A percentile compares a stretch with the other conserved stretches of the same genome.
Evolutionary conservation across 768 basidiomycete genomes (phyloP).

Genomic region (Paxillus ammoniavirescens): DNA sequence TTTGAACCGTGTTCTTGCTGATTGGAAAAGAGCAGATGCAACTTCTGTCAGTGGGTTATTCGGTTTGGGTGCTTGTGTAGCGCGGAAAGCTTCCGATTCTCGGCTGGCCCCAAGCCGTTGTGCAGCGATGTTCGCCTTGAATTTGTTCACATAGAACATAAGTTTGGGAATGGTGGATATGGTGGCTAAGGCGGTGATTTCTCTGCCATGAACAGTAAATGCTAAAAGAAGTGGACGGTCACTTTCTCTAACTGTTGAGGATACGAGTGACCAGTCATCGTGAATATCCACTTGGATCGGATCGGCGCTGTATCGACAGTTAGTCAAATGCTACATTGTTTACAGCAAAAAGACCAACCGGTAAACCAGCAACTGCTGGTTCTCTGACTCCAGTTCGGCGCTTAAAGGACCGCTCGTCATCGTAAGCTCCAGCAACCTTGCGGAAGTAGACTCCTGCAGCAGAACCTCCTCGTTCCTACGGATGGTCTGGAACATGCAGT

Average conservation of each 20-base stretch:
- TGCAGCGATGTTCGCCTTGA: conserved; percentile 66
- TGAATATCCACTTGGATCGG: conserved; percentile 71
- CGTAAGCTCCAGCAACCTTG: conserved; percentile 66
- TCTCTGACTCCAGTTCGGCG: conserved; percentile 71
- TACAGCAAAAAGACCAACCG: conserved; percentile 45
- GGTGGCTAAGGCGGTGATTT: conserved; percentile 64
- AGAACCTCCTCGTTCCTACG: conserved; percentile 50
- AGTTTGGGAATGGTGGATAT: conserved; percentile 78
- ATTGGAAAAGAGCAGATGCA: conserved; percentile 80
- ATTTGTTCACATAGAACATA: conserved; percentile 69
- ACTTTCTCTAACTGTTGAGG: conserved; percentile 36
- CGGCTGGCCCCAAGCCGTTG: conserved; percentile 76
- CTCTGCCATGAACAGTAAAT: conserved; percentile 72
- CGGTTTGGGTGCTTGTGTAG: conserved; percentile 68
- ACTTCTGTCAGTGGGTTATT: conserved; percentile 82
- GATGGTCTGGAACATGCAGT: conserved; percentile 74
- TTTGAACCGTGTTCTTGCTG: conserved; percentile 68
- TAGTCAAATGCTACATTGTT: not conserved
- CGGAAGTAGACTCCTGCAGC: conserved; percentile 31
- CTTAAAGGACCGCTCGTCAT: conserved; percentile 73
- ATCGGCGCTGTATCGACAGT: conserved; percentile 54
- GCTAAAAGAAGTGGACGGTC: conserved; percentile 62
- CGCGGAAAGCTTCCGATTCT: conserved; percentile 76
- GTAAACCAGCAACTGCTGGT: conserved; percentile 71
- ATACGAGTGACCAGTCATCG: conserved; percentile 76